Base-by-base conservation (phyloP, 202 grass and related monocot genomes). In the Panicum hallii region DNA sequence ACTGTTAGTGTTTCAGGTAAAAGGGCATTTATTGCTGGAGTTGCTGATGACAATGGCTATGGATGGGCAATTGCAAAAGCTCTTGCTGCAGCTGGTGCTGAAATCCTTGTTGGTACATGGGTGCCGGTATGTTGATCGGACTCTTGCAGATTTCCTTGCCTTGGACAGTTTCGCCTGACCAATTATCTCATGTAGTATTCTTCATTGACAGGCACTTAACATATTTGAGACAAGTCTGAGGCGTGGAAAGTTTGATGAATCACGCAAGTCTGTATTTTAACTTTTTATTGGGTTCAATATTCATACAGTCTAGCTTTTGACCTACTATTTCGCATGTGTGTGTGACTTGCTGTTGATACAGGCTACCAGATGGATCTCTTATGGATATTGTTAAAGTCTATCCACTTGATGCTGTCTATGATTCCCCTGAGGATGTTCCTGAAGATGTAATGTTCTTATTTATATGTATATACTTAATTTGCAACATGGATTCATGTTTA, bases 41-140 rank as follows among this genome's bases (percentile, higher is more conserved):
- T 98, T 38, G 96, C 96, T 79, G 96, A 98, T 92, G 96, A 98
- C 63, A 98, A 98, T 95, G 96, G 96, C 45, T 98, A 95, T 82
- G 96, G 93, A 54, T 99, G 96, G 96, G 96, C 96, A 82, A 91
- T 95, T 80, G 96, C 96, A 57, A 95, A 99, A 82, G 74, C 93
- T 84, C 93, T 95, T 91, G 96, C 96, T 87, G 91, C 96, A 44
- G 96, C 91, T 79, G 96, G 93, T 75, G 96, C 96, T 78, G 93
- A 99, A 77, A 95, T 99, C 79, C 89, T 99, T 79, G 91, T 99
- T 95, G 96, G 96, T 89, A 99, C 96, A 87, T 99, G 96, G 96
- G 96, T 99, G 47, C 96, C 96, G 82, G 96, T 99, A 92, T 30
- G 60, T 63, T 30, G 3, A 66, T 56, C 9, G 0, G 15, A 47